Evolutionary conservation across 1,139 yeast species (phyloP).

Genomic region (Debaryomyces udenii): DNA sequence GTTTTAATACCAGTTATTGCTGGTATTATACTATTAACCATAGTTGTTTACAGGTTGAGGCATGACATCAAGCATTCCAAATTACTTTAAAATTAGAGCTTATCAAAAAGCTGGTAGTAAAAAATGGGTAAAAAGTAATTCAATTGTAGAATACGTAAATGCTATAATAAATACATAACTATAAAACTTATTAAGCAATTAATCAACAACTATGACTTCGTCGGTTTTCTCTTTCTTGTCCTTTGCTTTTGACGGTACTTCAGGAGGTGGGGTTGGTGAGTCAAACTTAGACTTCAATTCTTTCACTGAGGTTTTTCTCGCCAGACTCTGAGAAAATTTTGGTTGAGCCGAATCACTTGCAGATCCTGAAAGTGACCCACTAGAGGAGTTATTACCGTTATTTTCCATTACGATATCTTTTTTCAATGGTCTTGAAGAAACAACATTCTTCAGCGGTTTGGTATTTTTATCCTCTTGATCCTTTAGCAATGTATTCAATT

Average conservation of each 20-base stretch:
- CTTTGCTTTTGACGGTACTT: conserved; percentile 4
- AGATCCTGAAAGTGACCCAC: conserved; percentile 14
- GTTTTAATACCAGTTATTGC: conserved; percentile 46
- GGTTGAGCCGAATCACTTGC: conserved; percentile 32
- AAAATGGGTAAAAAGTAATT: not conserved
- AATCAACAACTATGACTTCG: conserved; percentile 10
- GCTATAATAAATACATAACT: conserved; percentile 1
- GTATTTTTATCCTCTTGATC: conserved; percentile 14
- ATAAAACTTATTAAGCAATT: conserved; percentile 4
- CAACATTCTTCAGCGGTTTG: conserved; percentile 14
- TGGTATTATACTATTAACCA: conserved; percentile 38
- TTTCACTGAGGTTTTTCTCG: conserved; percentile 38
- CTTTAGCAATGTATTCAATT: conserved; percentile 29
- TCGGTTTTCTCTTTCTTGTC: conserved; percentile 1
- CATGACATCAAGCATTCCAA: conserved; percentile 60
- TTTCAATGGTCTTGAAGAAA: conserved; percentile 34
- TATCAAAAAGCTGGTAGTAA: not conserved
- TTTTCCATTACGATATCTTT: conserved; percentile 25
- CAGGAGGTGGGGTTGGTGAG: conserved; percentile 17
- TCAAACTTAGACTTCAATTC: conserved; percentile 38
- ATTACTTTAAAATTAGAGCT: conserved; percentile 33
- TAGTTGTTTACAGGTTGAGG: conserved; percentile 50
- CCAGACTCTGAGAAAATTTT: conserved; percentile 30
- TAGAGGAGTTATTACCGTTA: conserved; percentile 12
- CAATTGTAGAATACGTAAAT: conserved; percentile 1